Base-by-base conservation (phyloP, 805 yeast species). In the Torulaspora quercuum region DNA sequence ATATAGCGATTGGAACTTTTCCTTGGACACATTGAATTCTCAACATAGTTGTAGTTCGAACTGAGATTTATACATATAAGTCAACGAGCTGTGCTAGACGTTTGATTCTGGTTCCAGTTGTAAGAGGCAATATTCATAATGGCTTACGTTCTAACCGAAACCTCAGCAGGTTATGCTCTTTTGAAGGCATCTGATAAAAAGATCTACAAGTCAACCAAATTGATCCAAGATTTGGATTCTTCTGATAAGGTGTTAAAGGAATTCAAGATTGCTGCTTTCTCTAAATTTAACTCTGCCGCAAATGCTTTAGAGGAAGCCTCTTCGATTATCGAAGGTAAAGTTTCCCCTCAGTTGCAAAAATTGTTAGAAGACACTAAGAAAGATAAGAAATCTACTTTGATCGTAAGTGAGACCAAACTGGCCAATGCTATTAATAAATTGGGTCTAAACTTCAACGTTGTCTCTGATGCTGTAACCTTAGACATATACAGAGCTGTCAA, bases 111-210 rank as follows among this genome's bases (percentile, higher is more conserved):
- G 14, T 25, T 12, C 29, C 17, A 25, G 15, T 24, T n/a, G 16
- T 25, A n/a, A 5, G 10, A 24, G 29, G 34, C 14, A 21, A 14
- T 24, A 25, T 34, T 25, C 35, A 37, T 32, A 28, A 84, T 84
- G 94, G 82, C 92, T 47, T 84, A 72, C 76, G 88, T 90, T 60
- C 78, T 90, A 64, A 84, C 97, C 44, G 98, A 92, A 73, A 92
- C 98, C 49, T 85, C 98, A 48, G 98, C 98, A 35, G 98, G 98
- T 61, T 92, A 92, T 66, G 98, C 98, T 61, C 76, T 92, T 61
- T 78, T 92, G 63, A 92, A 92, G 72, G 95, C 97, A 41, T 82
- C 95, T 48, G 97, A 92, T 75, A 92, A 92, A 74, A 90, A 90
- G 75, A 82, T 92, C 57, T 82, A 90, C 76, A 90, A 89, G 71